phyloP scores from a whole-genome alignment of 2,329 filamentous ascomycete genomes.

The Nannizzia gypsea region DNA sequence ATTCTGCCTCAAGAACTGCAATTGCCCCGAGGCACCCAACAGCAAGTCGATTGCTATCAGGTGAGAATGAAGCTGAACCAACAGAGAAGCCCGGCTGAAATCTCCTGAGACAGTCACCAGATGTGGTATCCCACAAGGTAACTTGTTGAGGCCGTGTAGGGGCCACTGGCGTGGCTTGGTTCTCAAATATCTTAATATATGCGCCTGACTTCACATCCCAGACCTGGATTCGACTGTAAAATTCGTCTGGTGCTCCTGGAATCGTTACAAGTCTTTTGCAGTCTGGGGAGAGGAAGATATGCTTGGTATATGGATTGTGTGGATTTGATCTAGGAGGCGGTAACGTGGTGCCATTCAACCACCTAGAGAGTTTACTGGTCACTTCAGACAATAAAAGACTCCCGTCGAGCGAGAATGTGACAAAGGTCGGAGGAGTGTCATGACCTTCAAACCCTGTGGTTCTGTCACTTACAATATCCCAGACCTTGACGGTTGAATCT shows the following conservation, averaged over 20 bases:
- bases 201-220: background rate
- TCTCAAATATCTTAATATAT: background rate
- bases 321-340: background rate
- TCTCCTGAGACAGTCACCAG: background rate
- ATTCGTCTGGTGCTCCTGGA: background rate
- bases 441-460: background rate
- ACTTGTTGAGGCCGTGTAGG: background rate
- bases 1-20: background rate
- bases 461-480: too few relatives aligned
- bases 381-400: background rate
- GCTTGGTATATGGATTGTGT: background rate
- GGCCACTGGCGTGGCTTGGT: background rate
- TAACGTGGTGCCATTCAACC: background rate
- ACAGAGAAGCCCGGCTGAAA: background rate
- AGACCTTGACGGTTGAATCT: background rate
- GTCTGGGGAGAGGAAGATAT: background rate
- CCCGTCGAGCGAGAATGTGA: conserved; percentile 8
- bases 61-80: background rate
- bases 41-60: too few relatives aligned
- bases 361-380: background rate
- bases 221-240: background rate
- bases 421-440: background rate
- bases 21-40: too few relatives aligned
- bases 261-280: background rate
- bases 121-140: background rate